These are phyloP conservation scores for Aspergillus fumigatiaffinis DNA, from an alignment of 2,329 filamentous ascomycete genomes.

Conservation along the genomic window DNA sequence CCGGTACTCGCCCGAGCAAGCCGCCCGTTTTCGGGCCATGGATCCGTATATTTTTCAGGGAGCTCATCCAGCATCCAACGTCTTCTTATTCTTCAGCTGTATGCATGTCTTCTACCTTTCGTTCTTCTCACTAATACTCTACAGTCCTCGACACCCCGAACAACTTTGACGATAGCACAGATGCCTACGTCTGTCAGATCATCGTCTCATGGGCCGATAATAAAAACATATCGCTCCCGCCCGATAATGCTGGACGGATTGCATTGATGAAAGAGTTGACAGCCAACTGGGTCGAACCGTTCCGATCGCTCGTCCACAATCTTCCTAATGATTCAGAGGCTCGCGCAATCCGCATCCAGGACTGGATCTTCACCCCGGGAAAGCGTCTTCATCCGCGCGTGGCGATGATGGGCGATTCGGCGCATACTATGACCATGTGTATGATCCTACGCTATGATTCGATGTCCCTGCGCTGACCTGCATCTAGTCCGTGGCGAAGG, in stretches of 20 bases:
- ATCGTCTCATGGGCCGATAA: constrained; percentile 50
- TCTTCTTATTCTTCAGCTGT: constrained; percentile 54
- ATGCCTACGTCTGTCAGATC: constrained; percentile 47
- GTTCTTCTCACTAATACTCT: not conserved
- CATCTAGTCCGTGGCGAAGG: constrained; percentile 54
- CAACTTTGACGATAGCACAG: constrained; percentile 34
- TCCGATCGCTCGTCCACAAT: constrained; percentile 40
- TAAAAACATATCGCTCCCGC: constrained; percentile 39
- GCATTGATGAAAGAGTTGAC: constrained; percentile 45
- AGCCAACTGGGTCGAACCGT: constrained; percentile 48
- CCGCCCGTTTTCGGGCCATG: constrained; percentile 42
- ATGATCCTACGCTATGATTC: too few relatives aligned
- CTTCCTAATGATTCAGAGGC: constrained; percentile 43
- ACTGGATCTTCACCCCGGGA: constrained; percentile 43
- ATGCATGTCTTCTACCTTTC: constrained; percentile 13
- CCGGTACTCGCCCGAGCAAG: constrained; percentile 39
- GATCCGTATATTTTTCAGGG: constrained; percentile 57
- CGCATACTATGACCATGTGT: constrained; percentile 61
- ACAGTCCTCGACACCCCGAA: constrained; percentile 49
- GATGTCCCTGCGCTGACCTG: too few relatives aligned
- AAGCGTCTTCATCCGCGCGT: constrained; percentile 37
- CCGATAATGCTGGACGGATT: constrained; percentile 36
- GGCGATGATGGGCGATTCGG: constrained; percentile 52
- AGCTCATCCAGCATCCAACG: constrained; percentile 48
- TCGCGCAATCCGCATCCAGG: constrained; percentile 46